These are phyloP conservation scores for Penicillium longicatenatum DNA, from an alignment of 495 filamentous ascomycete species.

Conservation along the genomic window DNA sequence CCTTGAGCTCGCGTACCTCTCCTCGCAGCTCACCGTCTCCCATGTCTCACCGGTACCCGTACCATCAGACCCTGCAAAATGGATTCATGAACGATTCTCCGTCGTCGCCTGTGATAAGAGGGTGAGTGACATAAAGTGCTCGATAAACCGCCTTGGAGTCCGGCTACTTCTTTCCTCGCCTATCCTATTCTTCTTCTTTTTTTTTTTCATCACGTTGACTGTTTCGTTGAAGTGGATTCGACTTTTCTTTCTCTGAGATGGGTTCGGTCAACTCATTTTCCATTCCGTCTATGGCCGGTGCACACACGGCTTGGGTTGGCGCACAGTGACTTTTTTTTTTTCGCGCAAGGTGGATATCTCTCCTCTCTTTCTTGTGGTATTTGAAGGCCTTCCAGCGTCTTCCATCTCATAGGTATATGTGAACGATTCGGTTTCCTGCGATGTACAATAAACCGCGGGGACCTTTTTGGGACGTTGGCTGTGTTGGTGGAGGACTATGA, in stretches of 20 bases:
- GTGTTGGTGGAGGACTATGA: background rate
- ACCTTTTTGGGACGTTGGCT: slow-evolving; percentile 2
- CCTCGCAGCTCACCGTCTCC: slow-evolving; percentile 40
- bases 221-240: slow-evolving; percentile 24
- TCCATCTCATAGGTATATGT: background rate
- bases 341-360: slow-evolving; percentile 9
- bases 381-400: background rate
- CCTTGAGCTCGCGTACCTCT: slow-evolving; percentile 28
- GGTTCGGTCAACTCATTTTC: slow-evolving; percentile 18
- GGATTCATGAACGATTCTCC: slow-evolving; percentile 47
- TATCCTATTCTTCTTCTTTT: no score
- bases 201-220: slow-evolving; percentile 22
- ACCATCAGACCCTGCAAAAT: slow-evolving; percentile 40
- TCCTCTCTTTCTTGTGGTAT: slow-evolving; percentile 6
- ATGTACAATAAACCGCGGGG: slow-evolving; percentile 49
- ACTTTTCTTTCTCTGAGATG: slow-evolving; percentile 20
- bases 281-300: slow-evolving; percentile 16
- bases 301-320: slow-evolving; percentile 21
- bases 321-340: slow-evolving; percentile 16
- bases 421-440: slow-evolving; percentile 30
- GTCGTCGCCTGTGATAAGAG: slow-evolving; percentile 49
- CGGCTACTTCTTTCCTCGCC: slow-evolving; percentile 14
- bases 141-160: slow-evolving; percentile 16
- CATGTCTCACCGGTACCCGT: slow-evolving; percentile 40
- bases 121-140: slow-evolving; percentile 33